Evolutionary conservation across 768 basidiomycete species (phyloP), one percentile per base, ranked within the genome.

Genomic region (Brasilioporus rufonigricans): DNA sequence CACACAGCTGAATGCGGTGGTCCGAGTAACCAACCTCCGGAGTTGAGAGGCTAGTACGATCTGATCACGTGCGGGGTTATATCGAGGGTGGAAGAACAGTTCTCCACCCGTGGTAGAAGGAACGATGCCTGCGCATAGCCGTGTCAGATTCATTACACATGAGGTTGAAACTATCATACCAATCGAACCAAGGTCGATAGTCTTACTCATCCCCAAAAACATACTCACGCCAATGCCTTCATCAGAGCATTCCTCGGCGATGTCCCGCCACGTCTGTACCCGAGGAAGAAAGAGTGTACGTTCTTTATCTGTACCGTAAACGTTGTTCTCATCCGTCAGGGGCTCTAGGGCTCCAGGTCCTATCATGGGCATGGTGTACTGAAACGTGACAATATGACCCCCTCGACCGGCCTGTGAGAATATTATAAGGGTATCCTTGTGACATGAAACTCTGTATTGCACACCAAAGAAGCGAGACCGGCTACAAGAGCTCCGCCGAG

Each of bases 31-130:
- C 8, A 95, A 65, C 19, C 91, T 79, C 51, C 77, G 77, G 21
- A 98, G 65, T 62, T 98, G 91, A n/a, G 86, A 87, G n/a, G 79
- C 72, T 13, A 99, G 63, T 6, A 83, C 74, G 9, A 74, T 63
- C 9, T 77, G 78, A 66, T 97, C 93, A 46, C 88, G 80, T 8
- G 71, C 68, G 4, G 82, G 78, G 49, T 87, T 80, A 68, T 93
- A 99, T n/a, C 91, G 81, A 10, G 96, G 97, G 64, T 95, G 89
- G 75, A 87, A 96, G 72, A 89, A 95, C 1, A 96, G 63, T 53
- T 94, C 92, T 19, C 97, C 97, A 14, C 97, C 97, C 8, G 92
- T 93, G 12, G 84, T 67, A 0, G 84, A 84, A 1, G 88, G 67
- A 7, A 94, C 78, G 4, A 78, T 71, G 40, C 88, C 89, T 86